phyloP scores from a whole-genome alignment of 2,329 filamentous ascomycete genomes.

The Microdochium paspali region DNA sequence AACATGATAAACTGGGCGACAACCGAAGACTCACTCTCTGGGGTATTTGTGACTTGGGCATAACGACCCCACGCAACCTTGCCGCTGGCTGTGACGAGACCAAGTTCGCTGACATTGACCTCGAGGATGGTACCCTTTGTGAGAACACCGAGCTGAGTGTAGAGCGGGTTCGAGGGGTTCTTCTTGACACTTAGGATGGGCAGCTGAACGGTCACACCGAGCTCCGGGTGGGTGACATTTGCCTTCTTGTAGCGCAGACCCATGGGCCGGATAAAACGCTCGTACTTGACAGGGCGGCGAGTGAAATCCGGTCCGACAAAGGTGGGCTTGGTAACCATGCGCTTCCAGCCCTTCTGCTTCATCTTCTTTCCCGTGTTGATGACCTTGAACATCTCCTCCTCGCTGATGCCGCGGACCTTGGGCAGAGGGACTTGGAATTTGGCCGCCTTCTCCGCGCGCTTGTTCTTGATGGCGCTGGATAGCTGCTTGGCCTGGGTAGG shows the following conservation, averaged over 20 bases:
- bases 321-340: constrained; percentile 68
- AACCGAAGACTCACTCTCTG: constrained; percentile 20
- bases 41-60: constrained; percentile 32
- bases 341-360: constrained; percentile 67
- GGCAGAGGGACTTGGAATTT: constrained; percentile 88
- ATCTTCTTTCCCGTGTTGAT: constrained; percentile 95
- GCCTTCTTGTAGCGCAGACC: constrained; percentile 73
- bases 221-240: constrained; percentile 65
- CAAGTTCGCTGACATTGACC: constrained; percentile 88
- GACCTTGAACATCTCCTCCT: constrained; percentile 98
- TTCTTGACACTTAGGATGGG: constrained; percentile 62
- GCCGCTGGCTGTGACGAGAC: constrained; percentile 80
- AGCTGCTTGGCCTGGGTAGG: constrained; percentile 57
- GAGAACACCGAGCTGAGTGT: constrained; percentile 85
- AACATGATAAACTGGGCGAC: neutral
- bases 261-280: constrained; percentile 64
- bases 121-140: constrained; percentile 74
- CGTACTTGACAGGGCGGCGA: constrained; percentile 71
- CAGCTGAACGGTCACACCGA: constrained; percentile 81
- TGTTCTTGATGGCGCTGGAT: constrained; percentile 86
- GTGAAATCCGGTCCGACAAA: constrained; percentile 93
- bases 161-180: constrained; percentile 78
- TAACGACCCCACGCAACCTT: constrained; percentile 84
- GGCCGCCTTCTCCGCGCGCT: constrained; percentile 86
- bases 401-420: constrained; percentile 85